A percentile compares a stretch with the other conserved stretches of the same genome.
phyloP scores from a whole-genome alignment of 225 moss, liverwort and hornwort species.

The Takakia lepidozioides region DNA sequence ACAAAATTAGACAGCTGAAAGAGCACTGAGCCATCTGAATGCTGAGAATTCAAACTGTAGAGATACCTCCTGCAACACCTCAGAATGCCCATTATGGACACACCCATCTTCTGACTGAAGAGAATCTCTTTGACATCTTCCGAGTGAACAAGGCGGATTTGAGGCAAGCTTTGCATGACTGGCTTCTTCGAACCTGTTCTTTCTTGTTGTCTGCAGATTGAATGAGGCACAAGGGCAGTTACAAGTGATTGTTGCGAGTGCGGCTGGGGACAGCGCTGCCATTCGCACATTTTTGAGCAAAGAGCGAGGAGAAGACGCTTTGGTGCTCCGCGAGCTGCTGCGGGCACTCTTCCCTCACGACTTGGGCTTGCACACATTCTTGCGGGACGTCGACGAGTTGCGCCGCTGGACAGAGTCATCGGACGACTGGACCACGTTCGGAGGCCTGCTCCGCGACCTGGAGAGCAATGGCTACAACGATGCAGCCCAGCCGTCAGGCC shows the following conservation, averaged over 20 bases:
- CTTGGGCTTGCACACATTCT: slow-evolving; percentile 49
- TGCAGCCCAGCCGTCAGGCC: slow-evolving; percentile 79
- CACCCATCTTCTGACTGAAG: too few relatives aligned
- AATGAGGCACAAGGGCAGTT: slow-evolving; percentile 98
- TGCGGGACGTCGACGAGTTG: slow-evolving; percentile 81
- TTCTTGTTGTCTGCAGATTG: slow-evolving; percentile 52
- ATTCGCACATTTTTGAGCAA: slow-evolving; percentile 81
- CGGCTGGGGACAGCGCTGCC: slow-evolving; percentile 46
- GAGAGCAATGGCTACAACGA: slow-evolving; percentile 89
- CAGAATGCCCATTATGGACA: too few relatives aligned
- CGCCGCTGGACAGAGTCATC: slow-evolving; percentile 90
- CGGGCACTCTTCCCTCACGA: slow-evolving; percentile 71
- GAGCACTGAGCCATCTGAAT: too few relatives aligned
- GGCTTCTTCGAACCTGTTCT: too few relatives aligned
- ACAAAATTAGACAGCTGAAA: too few relatives aligned
- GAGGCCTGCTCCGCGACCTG: slow-evolving; percentile 76
- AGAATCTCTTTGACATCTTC: too few relatives aligned
- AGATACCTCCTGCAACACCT: too few relatives aligned
- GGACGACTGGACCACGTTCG: slow-evolving; percentile 91
- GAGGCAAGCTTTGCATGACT: too few relatives aligned
- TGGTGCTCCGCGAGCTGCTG: slow-evolving; percentile 73
- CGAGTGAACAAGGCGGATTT: too few relatives aligned
- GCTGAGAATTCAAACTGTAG: too few relatives aligned
- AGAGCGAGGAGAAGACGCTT: slow-evolving; percentile 74
- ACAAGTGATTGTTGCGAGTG: slow-evolving; percentile 71